Evolutionary conservation across 2,329 filamentous ascomycete genomes (phyloP).

Genomic region (Monosporascus ibericus): DNA sequence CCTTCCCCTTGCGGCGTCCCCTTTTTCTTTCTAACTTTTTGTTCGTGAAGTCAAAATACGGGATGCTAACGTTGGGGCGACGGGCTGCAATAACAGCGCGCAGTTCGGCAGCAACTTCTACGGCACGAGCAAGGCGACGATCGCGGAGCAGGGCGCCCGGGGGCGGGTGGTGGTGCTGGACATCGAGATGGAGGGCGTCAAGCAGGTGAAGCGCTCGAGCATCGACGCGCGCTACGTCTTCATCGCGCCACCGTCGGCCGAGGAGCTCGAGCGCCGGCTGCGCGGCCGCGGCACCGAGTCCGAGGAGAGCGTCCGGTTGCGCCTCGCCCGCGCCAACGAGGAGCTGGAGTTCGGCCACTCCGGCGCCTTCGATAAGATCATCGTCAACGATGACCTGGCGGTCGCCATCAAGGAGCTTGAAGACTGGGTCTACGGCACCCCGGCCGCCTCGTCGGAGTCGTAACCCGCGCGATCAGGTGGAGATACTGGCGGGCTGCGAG

Average conservation of each 20-base stretch:
- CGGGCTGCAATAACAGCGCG: conserved; percentile 42
- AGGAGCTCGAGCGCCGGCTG: conserved; percentile 67
- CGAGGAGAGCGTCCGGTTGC: conserved; percentile 63
- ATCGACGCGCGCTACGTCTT: conserved; percentile 78
- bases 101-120: conserved; percentile 82
- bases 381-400: conserved; percentile 57
- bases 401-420: conserved; percentile 48
- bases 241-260: conserved; percentile 70
- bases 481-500: no score
- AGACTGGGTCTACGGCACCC: conserved; percentile 34
- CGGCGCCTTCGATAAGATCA: conserved; percentile 58
- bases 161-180: conserved; percentile 77
- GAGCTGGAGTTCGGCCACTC: conserved; percentile 70
- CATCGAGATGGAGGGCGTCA: conserved; percentile 98
- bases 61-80: no score
- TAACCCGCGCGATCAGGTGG: neutral
- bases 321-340: conserved; percentile 63
- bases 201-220: conserved; percentile 76
- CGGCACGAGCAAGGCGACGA: conserved; percentile 75
- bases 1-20: neutral
- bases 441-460: neutral
- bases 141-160: conserved; percentile 66
- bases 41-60: neutral
- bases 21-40: neutral
- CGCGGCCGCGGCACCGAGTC: conserved; percentile 72